Evolutionary conservation across 345 rosid genomes (phyloP), one percentile per base, ranked within the genome.

Genomic region (Eutrema heterophyllum): DNA sequence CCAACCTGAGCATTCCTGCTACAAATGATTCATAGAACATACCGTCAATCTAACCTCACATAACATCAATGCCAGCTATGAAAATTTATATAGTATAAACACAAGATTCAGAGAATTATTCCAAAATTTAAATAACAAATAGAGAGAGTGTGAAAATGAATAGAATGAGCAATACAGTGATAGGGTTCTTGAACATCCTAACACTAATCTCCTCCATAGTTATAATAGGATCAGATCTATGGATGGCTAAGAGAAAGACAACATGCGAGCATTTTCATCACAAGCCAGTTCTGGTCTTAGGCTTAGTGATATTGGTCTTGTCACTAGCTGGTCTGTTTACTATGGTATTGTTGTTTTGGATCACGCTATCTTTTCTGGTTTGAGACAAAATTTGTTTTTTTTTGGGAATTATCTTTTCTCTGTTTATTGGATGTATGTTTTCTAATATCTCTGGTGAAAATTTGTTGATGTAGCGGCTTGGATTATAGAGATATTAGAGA

Each of bases 281-380:
- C 65, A 92, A 87, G 24, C 98, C 96, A 36, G 91, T 92, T 49
- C 81, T 95, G 1, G 75, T 92, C 15, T 29, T 95, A 14, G 98
- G 98, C 27, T 86, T 95, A 70, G 81, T 85, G 0, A 83, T 95
- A 72, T 40, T 95, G 10, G 55, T 90, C 35, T 72, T 95, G 27
- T 95, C 99, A 35, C 59, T 95, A 14, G 93, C 88, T 16, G 99
- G 99, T 27, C 86, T 92, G 70, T n/a, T n/a, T n/a, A n/a, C n/a
- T n/a, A n/a, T n/a, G n/a, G n/a, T n/a, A n/a, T n/a, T n/a, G n/a
- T n/a, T n/a, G n/a, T n/a, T n/a, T n/a, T n/a, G n/a, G n/a, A n/a
- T n/a, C n/a, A n/a, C n/a, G n/a, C n/a, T n/a, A n/a, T n/a, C n/a
- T n/a, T n/a, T n/a, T n/a, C n/a, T n/a, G n/a, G n/a, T n/a, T 50